phyloP scores from a whole-genome alignment of 305 asterid species.

The Fraxinus xanthoxyloides region DNA sequence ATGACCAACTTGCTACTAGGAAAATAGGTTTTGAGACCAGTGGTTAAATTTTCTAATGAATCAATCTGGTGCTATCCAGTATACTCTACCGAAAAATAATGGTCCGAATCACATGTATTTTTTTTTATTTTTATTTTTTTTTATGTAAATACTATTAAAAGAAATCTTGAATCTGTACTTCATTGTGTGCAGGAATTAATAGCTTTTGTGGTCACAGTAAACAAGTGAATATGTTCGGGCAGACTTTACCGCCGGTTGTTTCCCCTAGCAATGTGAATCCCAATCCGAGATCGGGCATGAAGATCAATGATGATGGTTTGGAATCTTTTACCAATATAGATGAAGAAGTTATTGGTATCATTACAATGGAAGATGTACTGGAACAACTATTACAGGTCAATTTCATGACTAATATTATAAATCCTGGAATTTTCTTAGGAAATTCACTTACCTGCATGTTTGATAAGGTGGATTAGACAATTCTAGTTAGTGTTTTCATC shows the following conservation, averaged over 20 bases:
- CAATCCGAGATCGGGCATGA: slow-evolving; percentile 8
- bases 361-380: slow-evolving; percentile 84
- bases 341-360: slow-evolving; percentile 62
- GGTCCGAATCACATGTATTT: background rate
- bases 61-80: background rate
- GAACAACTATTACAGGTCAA: slow-evolving; percentile 76
- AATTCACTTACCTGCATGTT: background rate
- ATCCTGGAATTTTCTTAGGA: background rate
- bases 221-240: background rate
- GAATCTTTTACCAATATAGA: slow-evolving; percentile 27
- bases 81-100: background rate
- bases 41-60: background rate
- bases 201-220: background rate
- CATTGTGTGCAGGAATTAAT: background rate
- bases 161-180: background rate
- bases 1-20: background rate
- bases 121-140: too few species aligned
- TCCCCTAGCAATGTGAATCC: background rate
- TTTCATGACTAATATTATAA: background rate
- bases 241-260: background rate
- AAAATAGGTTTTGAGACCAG: background rate
- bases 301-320: slow-evolving; percentile 15
- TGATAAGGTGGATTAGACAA: background rate
- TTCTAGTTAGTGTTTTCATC: background rate
- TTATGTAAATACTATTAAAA: background rate